Conservation (phyloP, 352 stramenopile species). For the Globisporangium solare region DNA sequence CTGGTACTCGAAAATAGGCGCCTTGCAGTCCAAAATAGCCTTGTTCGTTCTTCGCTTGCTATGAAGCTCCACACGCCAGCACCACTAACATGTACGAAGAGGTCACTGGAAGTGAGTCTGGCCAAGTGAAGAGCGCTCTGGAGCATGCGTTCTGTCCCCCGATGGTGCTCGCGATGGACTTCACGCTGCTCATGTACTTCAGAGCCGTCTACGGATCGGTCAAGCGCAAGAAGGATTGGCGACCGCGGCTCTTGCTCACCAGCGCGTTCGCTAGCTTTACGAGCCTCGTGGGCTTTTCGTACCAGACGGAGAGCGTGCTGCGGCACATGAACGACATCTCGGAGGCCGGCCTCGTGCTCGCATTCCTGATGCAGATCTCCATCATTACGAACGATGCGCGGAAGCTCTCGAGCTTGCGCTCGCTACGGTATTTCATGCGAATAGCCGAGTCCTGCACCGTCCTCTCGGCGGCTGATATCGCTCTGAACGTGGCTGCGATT, state of each 20-base stretch:
- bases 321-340: constrained; percentile 17
- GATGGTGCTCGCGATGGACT: constrained; percentile 16
- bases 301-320: constrained; percentile 6
- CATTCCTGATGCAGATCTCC: constrained; percentile 23
- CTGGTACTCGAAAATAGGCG: no score
- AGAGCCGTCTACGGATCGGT: constrained; percentile 11
- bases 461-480: background rate
- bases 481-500: constrained; percentile 8
- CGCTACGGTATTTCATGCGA: constrained; percentile 19
- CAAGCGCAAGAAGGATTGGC: constrained; percentile 4
- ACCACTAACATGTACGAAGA: no score
- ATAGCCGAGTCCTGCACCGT: constrained; percentile 15
- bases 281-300: constrained; percentile 15
- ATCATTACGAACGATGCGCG: constrained; percentile 28
- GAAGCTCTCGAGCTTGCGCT: constrained; percentile 21
- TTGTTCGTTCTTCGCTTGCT: no score
- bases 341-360: constrained; percentile 15
- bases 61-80: no score
- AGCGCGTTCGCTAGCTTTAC: constrained; percentile 11
- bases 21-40: no score
- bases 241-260: constrained; percentile 7
- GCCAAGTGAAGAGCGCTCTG: background rate
- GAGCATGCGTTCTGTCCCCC: constrained; percentile 14
- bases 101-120: no score
- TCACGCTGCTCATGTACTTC: constrained; percentile 16